These are phyloP conservation scores for Fusarium temperatum DNA, from an alignment of 2,329 filamentous ascomycete species.

Conservation along the genomic window DNA sequence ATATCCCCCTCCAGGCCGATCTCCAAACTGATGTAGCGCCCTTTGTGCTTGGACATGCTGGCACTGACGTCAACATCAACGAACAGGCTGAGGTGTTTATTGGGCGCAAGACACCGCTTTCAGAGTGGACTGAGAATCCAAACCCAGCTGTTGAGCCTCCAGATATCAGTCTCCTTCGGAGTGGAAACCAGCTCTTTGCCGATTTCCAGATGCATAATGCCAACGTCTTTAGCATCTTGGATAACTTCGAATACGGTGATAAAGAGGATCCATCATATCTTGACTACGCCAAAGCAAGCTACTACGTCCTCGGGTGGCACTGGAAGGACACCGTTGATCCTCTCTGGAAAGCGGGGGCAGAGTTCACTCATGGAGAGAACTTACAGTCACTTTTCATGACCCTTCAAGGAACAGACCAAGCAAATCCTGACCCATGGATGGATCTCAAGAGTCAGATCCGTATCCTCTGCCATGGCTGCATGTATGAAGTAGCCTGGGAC, in stretches of 20 bases:
- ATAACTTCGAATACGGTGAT: conserved; percentile 48
- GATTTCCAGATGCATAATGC: conserved; percentile 53
- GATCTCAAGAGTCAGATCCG: conserved; percentile 20
- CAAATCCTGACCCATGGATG: conserved; percentile 23
- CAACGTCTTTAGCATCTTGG: conserved; percentile 54
- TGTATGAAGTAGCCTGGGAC: conserved; percentile 52
- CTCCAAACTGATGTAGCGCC: conserved; percentile 53
- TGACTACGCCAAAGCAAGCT: conserved; percentile 44
- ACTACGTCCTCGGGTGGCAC: conserved; percentile 55
- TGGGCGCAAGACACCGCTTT: conserved; percentile 42
- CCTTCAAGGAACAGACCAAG: conserved; percentile 9
- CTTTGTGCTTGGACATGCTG: conserved; percentile 42
- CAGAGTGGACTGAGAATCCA: conserved; percentile 9
- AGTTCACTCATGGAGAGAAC: conserved; percentile 7
- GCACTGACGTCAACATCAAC: conserved; percentile 35
- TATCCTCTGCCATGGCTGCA: conserved; percentile 47
- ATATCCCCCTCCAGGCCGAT: conserved; percentile 44
- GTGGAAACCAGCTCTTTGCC: conserved; percentile 50
- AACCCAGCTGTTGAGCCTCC: not conserved
- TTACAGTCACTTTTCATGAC: conserved; percentile 38
- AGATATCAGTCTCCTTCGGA: conserved; percentile 21
- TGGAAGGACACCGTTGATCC: conserved; percentile 34
- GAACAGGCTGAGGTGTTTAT: conserved; percentile 55
- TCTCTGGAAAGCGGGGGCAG: conserved; percentile 7
- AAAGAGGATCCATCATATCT: conserved; percentile 33